Conservation (phyloP, 495 filamentous ascomycete genomes). For the Trypethelium eluteriae region DNA sequence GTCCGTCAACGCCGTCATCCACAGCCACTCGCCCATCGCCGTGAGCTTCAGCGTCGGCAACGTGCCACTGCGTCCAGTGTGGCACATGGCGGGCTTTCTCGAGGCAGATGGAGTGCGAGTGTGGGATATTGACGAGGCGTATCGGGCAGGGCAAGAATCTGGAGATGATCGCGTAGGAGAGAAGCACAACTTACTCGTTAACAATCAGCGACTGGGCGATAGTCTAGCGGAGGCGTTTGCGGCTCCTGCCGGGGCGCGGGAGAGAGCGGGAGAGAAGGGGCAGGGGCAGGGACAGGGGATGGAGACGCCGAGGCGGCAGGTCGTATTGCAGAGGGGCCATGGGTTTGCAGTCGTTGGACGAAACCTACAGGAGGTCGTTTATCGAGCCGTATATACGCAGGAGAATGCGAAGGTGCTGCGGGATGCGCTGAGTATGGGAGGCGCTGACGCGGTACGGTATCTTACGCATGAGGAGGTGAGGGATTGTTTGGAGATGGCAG, state of each 20-base stretch:
- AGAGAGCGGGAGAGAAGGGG: not conserved
- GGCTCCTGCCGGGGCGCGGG: not conserved
- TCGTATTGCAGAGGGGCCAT: constrained; percentile 34
- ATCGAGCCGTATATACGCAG: constrained; percentile 35
- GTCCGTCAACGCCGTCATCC: constrained; percentile 24
- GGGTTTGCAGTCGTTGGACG: constrained; percentile 33
- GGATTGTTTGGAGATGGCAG: constrained; percentile 4
- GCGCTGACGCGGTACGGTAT: not conserved
- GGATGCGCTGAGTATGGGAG: not conserved
- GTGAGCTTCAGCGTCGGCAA: constrained; percentile 23
- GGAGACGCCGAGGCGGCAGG: constrained; percentile 1
- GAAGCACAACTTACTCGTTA: not conserved
- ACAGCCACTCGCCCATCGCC: constrained; percentile 22
- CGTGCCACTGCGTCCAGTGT: constrained; percentile 20
- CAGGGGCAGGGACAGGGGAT: not conserved
- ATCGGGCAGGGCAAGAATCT: not conserved
- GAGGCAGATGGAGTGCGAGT: not conserved
- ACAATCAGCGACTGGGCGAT: not conserved
- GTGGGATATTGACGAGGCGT: not conserved
- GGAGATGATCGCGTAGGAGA: not conserved
- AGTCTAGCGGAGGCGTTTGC: not conserved
- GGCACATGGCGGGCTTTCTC: not conserved
- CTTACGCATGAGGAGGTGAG: not conserved
- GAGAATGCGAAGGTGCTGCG: constrained; percentile 28
- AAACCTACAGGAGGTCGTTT: constrained; percentile 32